Base-by-base conservation (phyloP, 139 green algal genomes). In the Closterium sp. region DNA sequence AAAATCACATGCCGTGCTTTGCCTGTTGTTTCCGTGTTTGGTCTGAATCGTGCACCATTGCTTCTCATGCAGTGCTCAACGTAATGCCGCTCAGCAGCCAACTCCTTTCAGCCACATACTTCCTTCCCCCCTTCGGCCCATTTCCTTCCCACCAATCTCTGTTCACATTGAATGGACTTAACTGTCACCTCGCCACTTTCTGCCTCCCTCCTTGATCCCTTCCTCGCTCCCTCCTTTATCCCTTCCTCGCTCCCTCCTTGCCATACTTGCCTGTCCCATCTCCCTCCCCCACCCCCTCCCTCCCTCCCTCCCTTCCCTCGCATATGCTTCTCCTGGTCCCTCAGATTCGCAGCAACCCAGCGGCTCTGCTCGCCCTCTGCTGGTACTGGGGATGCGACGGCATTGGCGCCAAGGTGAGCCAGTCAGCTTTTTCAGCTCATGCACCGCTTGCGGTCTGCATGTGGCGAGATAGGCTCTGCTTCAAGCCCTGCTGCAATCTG, bases 311-410 rank as follows among this genome's bases (percentile, higher is more conserved):
- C n/a, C 81, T 31, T 2, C n/a, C 6, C 81, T 85, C 81, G 10
- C 30, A n/a, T n/a, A n/a, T 86, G n/a, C 83, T 89, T 84, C 2
- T 85, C 34, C 30, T 81, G 76, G 0, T 69, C 25, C 3, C 43
- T 76, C 85, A 93, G 90, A 34, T 93, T 23, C 84, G 84, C 25
- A 25, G 66, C 25, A 93, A 93, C 30, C 90, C 90, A 31, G 90
- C 90, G 23, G 90, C 90, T 4, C 85, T 93, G 23, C 85, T 93
- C 33, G 90, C 90, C 1, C 34, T 93, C 6, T 86, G 85, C 69
- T 93, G 90, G 90, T 93, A 83, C 87, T 93, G 90, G 90, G 64
- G 16, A 8, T 91, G 33, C 23, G 85, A 90, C 34, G 90, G 90
- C 33, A 31, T 90, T 28, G 90, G 90, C 35, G 86, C 90, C 25